Evolutionary conservation across 345 rosid species (phyloP).

Genomic region (Syzygium grande): DNA sequence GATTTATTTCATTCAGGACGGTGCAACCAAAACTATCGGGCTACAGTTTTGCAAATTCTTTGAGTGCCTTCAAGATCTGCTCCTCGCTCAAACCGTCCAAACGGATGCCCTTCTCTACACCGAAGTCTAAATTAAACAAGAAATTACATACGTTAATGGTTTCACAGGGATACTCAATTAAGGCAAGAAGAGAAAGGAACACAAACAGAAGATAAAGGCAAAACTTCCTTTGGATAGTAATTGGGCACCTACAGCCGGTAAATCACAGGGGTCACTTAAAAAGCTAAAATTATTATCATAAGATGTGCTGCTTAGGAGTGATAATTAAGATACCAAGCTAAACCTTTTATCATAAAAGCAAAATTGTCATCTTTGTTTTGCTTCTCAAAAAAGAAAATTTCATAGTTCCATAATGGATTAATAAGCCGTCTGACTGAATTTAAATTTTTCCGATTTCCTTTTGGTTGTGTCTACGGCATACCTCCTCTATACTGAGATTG

Average conservation of each 20-base stretch:
- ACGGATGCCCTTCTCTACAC: conserved; percentile 13
- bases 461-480: background rate
- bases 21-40: background rate
- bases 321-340: background rate
- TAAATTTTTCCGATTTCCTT: background rate
- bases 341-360: background rate
- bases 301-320: background rate
- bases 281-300: background rate
- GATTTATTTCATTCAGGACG: background rate
- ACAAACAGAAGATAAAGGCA: background rate
- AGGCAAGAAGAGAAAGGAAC: background rate
- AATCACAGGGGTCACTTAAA: background rate
- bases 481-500: background rate
- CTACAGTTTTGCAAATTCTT: conserved; percentile 6
- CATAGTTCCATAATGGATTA: background rate
- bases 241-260: background rate
- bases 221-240: background rate
- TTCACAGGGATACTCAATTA: background rate
- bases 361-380: background rate
- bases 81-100: conserved; percentile 17
- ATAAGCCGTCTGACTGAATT: background rate
- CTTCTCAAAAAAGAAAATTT: background rate
- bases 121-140: conserved; percentile 7
- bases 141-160: background rate
- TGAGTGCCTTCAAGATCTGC: conserved; percentile 7